Base-by-base conservation (phyloP, 2,329 filamentous ascomycete genomes). In the Fusarium torreyae region DNA sequence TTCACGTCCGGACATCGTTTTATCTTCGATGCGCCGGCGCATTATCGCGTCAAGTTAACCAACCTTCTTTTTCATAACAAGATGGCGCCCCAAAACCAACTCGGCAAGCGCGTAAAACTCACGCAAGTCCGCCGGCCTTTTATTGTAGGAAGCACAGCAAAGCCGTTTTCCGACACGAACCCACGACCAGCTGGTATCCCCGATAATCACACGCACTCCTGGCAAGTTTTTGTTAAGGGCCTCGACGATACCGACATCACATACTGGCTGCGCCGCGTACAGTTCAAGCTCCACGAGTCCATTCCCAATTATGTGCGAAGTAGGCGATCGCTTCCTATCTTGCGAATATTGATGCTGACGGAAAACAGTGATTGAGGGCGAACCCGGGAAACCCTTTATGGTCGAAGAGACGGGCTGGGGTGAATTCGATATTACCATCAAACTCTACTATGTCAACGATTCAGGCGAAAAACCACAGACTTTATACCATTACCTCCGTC, bases 221-320 rank as follows among this genome's bases (percentile, higher is more conserved):
- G 96, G 96, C 91, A 92, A 76, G 93, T 98, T 68, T 98, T 97
- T 79, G 93, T 99, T 60, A 92, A 92, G 77, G 94, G 94, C 46
- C 86, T 97, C 55, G 94, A 97, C 75, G 93, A 93, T 78, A 92
- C 93, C 63, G 93, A 97, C 77, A 92, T 98, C 71, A 94, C 93
- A 28, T 96, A 97, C 80, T 99, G 96, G 94, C 87, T 98, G 71
- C 93, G 95, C 61, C 95, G 97, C 75, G 95, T 99, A 2, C 94
- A 98, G 79, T 99, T 99, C 83, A 98, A 98, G 81, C 89, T 99
- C 17, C 95, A 98, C 85, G 94, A 98, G 80, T 98, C 95, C 11
- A 98, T 98, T 78, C 91, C 94, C 28, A 97, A 98, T 80, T 92
- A 92, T 59, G 87, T 96, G 22, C 92, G 96, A 73, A 97, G 88